A percentile compares a stretch with the other conserved stretches of the same genome.
phyloP scores from a whole-genome alignment of 352 stramenopile genomes.

The Globisporangium ultimum region DNA sequence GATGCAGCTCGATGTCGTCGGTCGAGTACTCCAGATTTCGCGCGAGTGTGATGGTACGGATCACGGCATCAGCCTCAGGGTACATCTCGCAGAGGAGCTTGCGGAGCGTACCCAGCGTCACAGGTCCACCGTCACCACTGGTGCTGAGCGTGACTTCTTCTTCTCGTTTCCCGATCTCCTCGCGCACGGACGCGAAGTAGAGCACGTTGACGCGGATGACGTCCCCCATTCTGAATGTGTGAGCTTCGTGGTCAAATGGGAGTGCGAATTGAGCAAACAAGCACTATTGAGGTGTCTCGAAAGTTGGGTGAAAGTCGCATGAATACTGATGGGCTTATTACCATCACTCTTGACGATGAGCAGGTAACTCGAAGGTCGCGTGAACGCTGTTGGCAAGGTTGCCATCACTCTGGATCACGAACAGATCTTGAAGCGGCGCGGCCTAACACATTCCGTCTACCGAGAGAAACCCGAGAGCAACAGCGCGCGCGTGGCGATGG shows the following conservation, averaged over 20 bases:
- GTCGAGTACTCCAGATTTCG: constrained; percentile 72
- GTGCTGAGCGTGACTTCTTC: constrained; percentile 37
- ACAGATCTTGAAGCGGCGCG: constrained; percentile 35
- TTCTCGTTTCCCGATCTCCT: constrained; percentile 70
- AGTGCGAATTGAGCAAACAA: background rate
- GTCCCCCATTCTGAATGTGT: background rate
- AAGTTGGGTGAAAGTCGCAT: constrained; percentile 27
- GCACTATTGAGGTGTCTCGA: background rate
- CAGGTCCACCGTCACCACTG: background rate
- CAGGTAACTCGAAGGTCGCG: background rate
- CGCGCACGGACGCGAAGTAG: constrained; percentile 76
- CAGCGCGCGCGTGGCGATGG: constrained; percentile 4
- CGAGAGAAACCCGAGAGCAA: constrained; percentile 1
- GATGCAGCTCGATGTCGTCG: constrained; percentile 38
- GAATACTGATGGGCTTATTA: background rate
- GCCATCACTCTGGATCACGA: constrained; percentile 3
- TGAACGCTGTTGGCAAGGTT: background rate
- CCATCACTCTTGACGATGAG: constrained; percentile 3
- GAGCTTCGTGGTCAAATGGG: background rate
- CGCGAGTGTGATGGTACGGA: constrained; percentile 62
- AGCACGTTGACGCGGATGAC: constrained; percentile 66
- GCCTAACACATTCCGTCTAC: background rate
- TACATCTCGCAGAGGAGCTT: constrained; percentile 44
- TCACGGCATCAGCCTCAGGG: constrained; percentile 35
- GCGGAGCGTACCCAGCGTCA: constrained; percentile 44